Evolutionary conservation across 352 stramenopile genomes (phyloP), one percentile per base, ranked within the genome.

Genomic region (Globisporangium abappressorium): DNA sequence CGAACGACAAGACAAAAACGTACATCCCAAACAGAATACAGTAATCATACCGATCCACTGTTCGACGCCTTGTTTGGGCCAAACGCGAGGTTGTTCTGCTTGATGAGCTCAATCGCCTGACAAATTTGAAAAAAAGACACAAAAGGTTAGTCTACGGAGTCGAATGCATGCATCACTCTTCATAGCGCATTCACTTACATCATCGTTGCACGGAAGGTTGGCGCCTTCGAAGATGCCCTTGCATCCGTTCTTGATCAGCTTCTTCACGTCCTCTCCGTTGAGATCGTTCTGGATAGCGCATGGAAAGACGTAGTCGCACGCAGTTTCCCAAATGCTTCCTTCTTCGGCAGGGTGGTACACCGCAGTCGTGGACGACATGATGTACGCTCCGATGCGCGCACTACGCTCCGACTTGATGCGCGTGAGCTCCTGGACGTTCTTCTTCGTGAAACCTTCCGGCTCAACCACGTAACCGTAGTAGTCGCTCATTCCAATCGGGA

Each of bases 401-500:
- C 90, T 93, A 63, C 87, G 85, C 73, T 94, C 86, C 38, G 81
- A 70, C 79, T 95, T 95, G 70, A 95, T 87, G 34, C 82, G 80
- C 79, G 91, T 91, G 49, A 95, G 76, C 66, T 91, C 76, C 24
- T 78, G 64, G 20, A 95, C 69, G 68, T 90, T 82, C 70, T 92
- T 91, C 49, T 70, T 72, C 33, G 73, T 86, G 62, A 95, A 92
- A 1, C 87, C 87, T 53, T 98, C 92, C 0, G 96, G 93, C 76
- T 99, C 97, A 75, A 98, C 92, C 20, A 99, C 90, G 75, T 97
- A 93, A 33, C 97, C 97, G 71, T 89, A 98, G 72, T 91, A 90
- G 81, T 99, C 97, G 59, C 90, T 98, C 70, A 99, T 91, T 34
- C 94, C 97, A 33, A 99, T 90, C 11, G 96, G 95, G 54, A 99